phyloP scores from a whole-genome alignment of 2,329 filamentous ascomycete genomes.

The Botryotinia globosa region DNA sequence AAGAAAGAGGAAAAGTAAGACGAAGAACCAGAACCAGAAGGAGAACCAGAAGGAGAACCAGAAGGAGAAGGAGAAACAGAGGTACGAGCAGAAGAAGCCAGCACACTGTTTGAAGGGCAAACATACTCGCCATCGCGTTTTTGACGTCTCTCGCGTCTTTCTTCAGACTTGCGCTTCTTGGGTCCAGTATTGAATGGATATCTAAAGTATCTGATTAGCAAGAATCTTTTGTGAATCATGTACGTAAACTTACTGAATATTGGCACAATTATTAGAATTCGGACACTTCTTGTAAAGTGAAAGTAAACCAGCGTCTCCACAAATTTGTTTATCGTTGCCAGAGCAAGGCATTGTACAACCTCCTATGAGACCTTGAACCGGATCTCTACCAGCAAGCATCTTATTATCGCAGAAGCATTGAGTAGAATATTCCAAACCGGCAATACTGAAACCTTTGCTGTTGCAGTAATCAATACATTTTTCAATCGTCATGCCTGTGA shows the following conservation, averaged over 20 bases:
- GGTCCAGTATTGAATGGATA: conserved; percentile 13
- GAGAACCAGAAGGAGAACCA: neutral
- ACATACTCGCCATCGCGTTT: neutral
- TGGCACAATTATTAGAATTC: neutral
- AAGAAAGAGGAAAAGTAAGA: neutral
- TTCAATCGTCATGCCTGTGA: conserved; percentile 28
- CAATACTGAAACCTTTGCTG: conserved; percentile 28
- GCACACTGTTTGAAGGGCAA: neutral
- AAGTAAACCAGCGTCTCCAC: conserved; percentile 30
- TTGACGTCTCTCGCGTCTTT: conserved; percentile 15
- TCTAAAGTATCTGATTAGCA: neutral
- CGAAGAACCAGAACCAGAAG: neutral
- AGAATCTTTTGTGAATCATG: neutral
- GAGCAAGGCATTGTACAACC: conserved; percentile 23
- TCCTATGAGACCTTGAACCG: conserved; percentile 11
- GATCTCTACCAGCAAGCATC: conserved; percentile 21
- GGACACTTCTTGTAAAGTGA: conserved; percentile 23
- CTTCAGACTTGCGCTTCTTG: conserved; percentile 3
- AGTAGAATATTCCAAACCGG: conserved; percentile 39
- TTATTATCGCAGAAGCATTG: conserved; percentile 35
- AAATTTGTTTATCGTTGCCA: conserved; percentile 26
- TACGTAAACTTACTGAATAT: conserved; percentile 1
- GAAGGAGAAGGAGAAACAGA: neutral
- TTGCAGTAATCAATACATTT: conserved; percentile 38
- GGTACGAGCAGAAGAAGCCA: neutral